Evolutionary conservation across 2,329 filamentous ascomycete genomes (phyloP), one percentile per base, ranked within the genome.

Genomic region (Harringtonia aguacate): DNA sequence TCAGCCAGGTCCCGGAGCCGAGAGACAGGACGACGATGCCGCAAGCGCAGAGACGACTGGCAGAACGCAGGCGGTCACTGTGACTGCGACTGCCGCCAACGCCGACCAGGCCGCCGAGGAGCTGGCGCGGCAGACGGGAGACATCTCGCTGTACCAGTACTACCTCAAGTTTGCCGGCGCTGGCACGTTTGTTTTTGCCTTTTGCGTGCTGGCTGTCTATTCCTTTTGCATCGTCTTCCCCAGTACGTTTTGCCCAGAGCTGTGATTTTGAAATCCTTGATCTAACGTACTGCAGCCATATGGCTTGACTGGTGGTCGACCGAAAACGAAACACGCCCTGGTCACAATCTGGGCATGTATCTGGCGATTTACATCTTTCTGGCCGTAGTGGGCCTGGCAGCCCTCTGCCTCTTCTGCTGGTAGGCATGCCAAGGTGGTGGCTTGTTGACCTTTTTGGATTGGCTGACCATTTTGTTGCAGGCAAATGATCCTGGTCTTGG

Each of bases 231-330:
- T 50, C 8, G 47, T 47, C 1, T 59, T 59, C 17, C 57, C 56
- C 2, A 53, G 47, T 40, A 52, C 36, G 44, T 14, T 7, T 9
- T n/a, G n/a, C n/a, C 17, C 20, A 22, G 15, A 14, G 6, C 21
- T 43, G 8, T 14, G 15, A 35, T 35, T 8, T 36, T 14, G 12
- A 13, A 22, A 30, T n/a, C 13, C n/a, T 20, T 43, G 4, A 7
- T 18, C 27, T 39, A 18, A 41, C 29, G 2, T 27, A 10, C 13
- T 20, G 13, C 31, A 45, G 41, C 30, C 20, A 39, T 56, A 22
- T 57, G 54, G 55, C 40, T 57, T 22, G 50, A 52, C 3, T 56
- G 54, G 52, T 56, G 53, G 55, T 42, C 46, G 18, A 44, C 42
- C 4, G 22, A 40, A 33, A 45, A 45, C 24, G 24, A 34, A 15